Base-by-base conservation (phyloP, 345 rosid genomes). In the Populus alba region DNA sequence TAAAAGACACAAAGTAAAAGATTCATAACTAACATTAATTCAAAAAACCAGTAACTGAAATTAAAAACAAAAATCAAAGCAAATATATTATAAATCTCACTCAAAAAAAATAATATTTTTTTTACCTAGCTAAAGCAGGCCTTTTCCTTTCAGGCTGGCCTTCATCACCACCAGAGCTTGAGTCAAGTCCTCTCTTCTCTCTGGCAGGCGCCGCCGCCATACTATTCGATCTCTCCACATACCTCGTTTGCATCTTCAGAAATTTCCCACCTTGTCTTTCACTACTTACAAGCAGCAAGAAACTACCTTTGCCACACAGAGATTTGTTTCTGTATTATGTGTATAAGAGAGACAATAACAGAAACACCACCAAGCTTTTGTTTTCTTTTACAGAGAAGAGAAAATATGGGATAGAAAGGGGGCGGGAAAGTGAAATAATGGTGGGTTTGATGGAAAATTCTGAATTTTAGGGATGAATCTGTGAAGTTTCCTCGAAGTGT, bases 101-200 rank as follows among this genome's bases (percentile, higher is more conserved):
- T 55, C 8, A 6, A 8, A 49, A 8, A 33, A n/a, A n/a, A n/a
- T n/a, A n/a, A n/a, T 18, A 1, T 18, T 7, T 15, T 15, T 20
- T 25, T n/a, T 25, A 82, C 85, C 85, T 78, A 53, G 85, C 82
- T 72, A 82, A 82, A 78, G 85, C 85, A 47, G 82, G 85, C 38
- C 85, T 79, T 45, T 82, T 82, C 63, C 75, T 75, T 68, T 79
- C 80, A 59, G 85, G 80, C 72, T 79, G 85, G 12, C 66, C 85
- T 72, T 82, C 82, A 11, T 82, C 82, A 7, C 79, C 80, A 27
- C 71, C 82, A 45, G 80, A 59, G 27, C 68, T 75, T 8, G 82
- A 67, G 45, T 82, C 85, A 35, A 82, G 7, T n/a, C 77, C 77
- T 68, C 82, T 75, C 80, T 82, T 82, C 69, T 70, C 81, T 53